phyloP scores from a whole-genome alignment of 176 grass and related monocot genomes.

The Eragrostis curvula region DNA sequence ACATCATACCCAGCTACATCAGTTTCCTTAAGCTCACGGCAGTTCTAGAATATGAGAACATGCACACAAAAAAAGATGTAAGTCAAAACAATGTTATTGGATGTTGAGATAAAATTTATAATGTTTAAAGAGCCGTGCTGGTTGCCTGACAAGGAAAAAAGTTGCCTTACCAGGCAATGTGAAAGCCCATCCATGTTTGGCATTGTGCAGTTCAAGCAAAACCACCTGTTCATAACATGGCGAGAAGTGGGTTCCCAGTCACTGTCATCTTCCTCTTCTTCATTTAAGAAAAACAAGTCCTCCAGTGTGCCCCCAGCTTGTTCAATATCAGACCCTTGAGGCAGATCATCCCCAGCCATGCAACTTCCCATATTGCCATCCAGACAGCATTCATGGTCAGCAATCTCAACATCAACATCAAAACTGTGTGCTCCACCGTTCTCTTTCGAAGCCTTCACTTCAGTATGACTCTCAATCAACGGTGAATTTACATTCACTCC shows the following conservation, averaged over 20 bases:
- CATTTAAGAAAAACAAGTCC: slow-evolving; percentile 72
- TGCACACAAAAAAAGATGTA: slow-evolving; percentile 21
- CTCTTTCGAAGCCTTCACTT: slow-evolving; percentile 44
- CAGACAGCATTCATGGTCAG: slow-evolving; percentile 34
- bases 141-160: slow-evolving; percentile 11
- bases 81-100: slow-evolving; percentile 35
- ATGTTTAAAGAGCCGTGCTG: background rate
- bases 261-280: slow-evolving; percentile 85
- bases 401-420: slow-evolving; percentile 39
- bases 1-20: slow-evolving; percentile 67
- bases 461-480: slow-evolving; percentile 3
- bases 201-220: slow-evolving; percentile 83
- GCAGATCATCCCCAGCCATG: slow-evolving; percentile 39
- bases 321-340: slow-evolving; percentile 47
- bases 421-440: slow-evolving; percentile 29
- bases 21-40: slow-evolving; percentile 63
- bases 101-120: slow-evolving; percentile 30
- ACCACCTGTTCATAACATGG: slow-evolving; percentile 64
- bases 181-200: slow-evolving; percentile 58
- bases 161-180: slow-evolving; percentile 59
- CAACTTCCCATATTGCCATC: slow-evolving; percentile 44
- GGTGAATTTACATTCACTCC: slow-evolving; percentile 36
- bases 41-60: slow-evolving; percentile 57
- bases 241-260: slow-evolving; percentile 78
- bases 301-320: slow-evolving; percentile 58